Percentiles rank a stretch among this genome's conserved stretches.
phyloP scores from a whole-genome alignment of 495 filamentous ascomycete genomes.

The Penicillium odoratum region DNA sequence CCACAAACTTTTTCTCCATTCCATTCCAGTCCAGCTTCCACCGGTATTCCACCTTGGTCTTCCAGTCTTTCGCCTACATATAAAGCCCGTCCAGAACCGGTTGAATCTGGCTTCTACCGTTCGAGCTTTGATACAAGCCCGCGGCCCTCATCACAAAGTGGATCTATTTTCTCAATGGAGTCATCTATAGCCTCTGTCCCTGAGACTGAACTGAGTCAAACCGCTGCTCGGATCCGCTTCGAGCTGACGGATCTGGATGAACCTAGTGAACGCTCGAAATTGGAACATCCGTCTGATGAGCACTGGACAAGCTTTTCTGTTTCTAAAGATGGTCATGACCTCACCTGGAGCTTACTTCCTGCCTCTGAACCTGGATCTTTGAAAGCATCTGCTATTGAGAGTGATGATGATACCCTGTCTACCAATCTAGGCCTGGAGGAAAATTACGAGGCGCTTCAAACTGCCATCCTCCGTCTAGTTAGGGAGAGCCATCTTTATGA shows the following conservation, averaged over 20 bases:
- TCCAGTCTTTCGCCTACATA: conserved; percentile 5
- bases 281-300: conserved; percentile 45
- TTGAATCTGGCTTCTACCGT: conserved; percentile 34
- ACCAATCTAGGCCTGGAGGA: conserved; percentile 70
- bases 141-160: conserved; percentile 21
- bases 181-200: conserved; percentile 22
- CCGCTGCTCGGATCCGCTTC: conserved; percentile 46
- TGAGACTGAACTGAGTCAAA: conserved; percentile 29
- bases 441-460: conserved; percentile 80
- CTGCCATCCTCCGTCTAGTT: conserved; percentile 78
- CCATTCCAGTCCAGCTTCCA: conserved; percentile 27
- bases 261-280: conserved; percentile 29
- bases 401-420: conserved; percentile 59
- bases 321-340: conserved; percentile 63
- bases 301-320: conserved; percentile 68
- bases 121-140: conserved; percentile 18
- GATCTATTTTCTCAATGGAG: conserved; percentile 32
- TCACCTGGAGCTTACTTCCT: conserved; percentile 67
- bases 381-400: conserved; percentile 18
- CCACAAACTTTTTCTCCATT: conserved; percentile 28
- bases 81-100: conserved; percentile 15
- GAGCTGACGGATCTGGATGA: conserved; percentile 44
- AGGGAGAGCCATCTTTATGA: conserved; percentile 69
- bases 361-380: conserved; percentile 18
- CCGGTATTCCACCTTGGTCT: conserved; percentile 17